Evolutionary conservation across 257 asterid genomes (phyloP).

Genomic region (Solanum medicagineum): DNA sequence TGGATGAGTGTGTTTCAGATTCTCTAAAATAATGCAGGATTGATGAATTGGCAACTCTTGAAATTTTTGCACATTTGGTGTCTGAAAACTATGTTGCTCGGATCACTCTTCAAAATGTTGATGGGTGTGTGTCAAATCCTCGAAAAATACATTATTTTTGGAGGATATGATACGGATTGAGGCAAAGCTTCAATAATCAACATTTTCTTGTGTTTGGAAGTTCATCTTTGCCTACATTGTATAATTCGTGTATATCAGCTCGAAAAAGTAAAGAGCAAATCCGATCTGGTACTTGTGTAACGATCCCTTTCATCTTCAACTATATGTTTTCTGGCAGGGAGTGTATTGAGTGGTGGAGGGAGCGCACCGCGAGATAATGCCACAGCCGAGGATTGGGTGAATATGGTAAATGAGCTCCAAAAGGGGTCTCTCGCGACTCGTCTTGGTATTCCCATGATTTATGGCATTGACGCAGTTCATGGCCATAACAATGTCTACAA

Average conservation of each 20-base stretch:
- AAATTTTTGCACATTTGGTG: not conserved
- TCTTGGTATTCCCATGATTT: conserved; percentile 44
- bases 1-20: not conserved
- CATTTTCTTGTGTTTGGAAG: not conserved
- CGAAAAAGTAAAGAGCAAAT: not conserved
- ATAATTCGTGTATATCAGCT: not conserved
- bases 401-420: conserved; percentile 39
- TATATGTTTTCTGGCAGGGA: conserved; percentile 12
- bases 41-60: not conserved
- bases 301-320: not conserved
- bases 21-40: not conserved
- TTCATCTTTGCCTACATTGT: not conserved
- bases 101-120: not conserved
- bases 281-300: not conserved
- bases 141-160: not conserved
- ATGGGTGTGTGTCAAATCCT: not conserved
- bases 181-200: not conserved
- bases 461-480: conserved; percentile 50
- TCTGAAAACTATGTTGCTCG: not conserved
- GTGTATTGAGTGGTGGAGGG: conserved; percentile 50
- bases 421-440: conserved; percentile 31
- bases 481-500: conserved; percentile 40
- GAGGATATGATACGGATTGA: not conserved
- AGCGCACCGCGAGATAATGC: conserved; percentile 31
- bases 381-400: conserved; percentile 29